These are phyloP conservation scores for Symmetrospora coprosmae DNA, from an alignment of 768 basidiomycete species.

Conservation along the genomic window DNA sequence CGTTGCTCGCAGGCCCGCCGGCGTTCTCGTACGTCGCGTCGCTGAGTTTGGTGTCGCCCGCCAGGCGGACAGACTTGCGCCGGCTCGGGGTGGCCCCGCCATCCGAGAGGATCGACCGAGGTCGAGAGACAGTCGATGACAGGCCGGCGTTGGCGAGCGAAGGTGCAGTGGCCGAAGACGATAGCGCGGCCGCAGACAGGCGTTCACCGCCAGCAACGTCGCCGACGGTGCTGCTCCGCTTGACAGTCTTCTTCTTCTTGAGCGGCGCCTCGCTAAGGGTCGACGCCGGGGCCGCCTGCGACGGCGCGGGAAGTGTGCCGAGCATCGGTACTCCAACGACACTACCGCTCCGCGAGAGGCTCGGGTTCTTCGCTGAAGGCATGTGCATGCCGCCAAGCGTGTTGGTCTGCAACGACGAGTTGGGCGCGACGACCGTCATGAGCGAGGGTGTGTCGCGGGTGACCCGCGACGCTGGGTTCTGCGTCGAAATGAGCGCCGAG, in stretches of 20 bases:
- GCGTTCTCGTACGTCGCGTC: constrained; percentile 16
- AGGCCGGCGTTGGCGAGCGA: constrained; percentile 1
- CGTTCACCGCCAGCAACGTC: background rate
- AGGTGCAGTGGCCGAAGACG: constrained; percentile 13
- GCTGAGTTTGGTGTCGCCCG: constrained; percentile 13
- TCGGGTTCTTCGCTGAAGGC: constrained; percentile 15
- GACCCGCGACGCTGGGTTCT: background rate
- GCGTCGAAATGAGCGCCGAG: no score
- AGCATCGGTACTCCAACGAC: no score
- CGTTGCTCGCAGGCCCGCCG: constrained; percentile 10
- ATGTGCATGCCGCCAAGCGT: constrained; percentile 1
- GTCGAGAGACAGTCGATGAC: background rate
- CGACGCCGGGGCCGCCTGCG: background rate
- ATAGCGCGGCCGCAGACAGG: background rate
- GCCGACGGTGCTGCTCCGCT: background rate
- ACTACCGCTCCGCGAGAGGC: no score
- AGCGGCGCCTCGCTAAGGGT: background rate
- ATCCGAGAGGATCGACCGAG: background rate
- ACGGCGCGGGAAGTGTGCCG: background rate
- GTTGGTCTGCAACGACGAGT: constrained; percentile 2
- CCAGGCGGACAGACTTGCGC: constrained; percentile 25
- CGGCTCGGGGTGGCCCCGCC: background rate
- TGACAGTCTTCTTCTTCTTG: constrained; percentile 23
- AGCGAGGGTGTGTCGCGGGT: constrained; percentile 5
- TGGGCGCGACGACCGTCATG: constrained; percentile 15